phyloP scores from a whole-genome alignment of 163 green algal species.

The Smithsoniella earleae region DNA sequence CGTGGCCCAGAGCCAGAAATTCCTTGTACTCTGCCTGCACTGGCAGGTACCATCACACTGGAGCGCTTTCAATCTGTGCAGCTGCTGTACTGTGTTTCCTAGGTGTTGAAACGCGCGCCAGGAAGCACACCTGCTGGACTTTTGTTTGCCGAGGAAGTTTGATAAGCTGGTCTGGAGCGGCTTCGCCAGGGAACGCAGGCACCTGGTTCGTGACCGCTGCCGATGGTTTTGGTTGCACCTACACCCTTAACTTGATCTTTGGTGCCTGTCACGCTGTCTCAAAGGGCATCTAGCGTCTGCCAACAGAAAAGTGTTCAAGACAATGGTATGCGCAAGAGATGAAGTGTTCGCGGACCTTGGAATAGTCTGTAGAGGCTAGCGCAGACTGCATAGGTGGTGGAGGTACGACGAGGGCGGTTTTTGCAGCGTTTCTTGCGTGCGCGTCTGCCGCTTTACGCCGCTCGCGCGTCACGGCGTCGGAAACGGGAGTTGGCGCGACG shows the following conservation, averaged over 20 bases:
- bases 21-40: conserved; percentile 85
- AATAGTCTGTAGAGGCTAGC: neutral
- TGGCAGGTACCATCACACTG: no score
- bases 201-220: neutral
- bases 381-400: neutral
- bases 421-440: neutral
- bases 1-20: conserved; percentile 83
- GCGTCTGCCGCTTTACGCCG: neutral
- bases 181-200: conserved; percentile 52
- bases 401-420: neutral
- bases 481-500: neutral
- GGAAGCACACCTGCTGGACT: conserved; percentile 42
- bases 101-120: no score
- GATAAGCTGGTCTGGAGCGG: conserved; percentile 49
- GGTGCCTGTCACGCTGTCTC: no score
- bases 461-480: neutral
- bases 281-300: no score
- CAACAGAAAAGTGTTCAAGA: no score
- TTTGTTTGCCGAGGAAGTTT: conserved; percentile 75
- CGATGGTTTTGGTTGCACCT: neutral
- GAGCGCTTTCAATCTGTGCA: no score
- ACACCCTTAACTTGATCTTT: no score
- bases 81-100: no score
- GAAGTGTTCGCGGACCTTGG: no score
- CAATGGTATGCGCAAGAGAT: no score